Conservation (phyloP, 768 basidiomycete species). For the Holtermanniella nyarrowii region DNA sequence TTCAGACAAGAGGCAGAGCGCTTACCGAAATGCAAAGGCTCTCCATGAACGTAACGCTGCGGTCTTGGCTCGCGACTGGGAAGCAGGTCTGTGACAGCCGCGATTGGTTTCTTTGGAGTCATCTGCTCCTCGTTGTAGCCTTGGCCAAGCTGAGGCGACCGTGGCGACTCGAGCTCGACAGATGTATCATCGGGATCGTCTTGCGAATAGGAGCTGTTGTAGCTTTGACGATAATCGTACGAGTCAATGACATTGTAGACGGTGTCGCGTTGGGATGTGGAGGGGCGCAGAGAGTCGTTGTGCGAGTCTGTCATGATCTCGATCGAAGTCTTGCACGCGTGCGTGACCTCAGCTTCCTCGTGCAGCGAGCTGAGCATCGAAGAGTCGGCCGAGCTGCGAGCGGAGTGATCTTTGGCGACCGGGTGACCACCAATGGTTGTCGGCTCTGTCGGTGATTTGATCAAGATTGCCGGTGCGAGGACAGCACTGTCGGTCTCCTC, state of each 20-base stretch:
- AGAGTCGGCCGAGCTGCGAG: background rate
- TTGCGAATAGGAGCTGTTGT: background rate
- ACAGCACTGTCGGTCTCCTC: background rate
- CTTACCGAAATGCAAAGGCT: constrained; percentile 35
- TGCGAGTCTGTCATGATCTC: background rate
- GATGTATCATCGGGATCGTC: background rate
- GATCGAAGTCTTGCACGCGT: no score
- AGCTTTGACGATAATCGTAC: constrained; percentile 2
- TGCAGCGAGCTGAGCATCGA: background rate
- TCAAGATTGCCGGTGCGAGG: background rate
- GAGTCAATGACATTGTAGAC: constrained; percentile 7
- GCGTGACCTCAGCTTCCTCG: background rate
- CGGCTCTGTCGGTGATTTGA: constrained; percentile 3
- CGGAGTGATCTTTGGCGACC: background rate
- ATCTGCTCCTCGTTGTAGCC: background rate
- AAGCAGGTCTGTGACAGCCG: constrained; percentile 28
- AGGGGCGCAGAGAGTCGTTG: background rate
- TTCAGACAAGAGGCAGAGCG: background rate
- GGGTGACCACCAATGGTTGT: constrained; percentile 8
- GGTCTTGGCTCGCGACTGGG: constrained; percentile 38
- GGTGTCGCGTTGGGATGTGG: constrained; percentile 2
- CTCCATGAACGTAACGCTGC: constrained; percentile 36
- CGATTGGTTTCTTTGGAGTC: constrained; percentile 22
- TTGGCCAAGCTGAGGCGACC: background rate
- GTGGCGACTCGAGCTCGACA: no score